Conservation (phyloP, 371 early-diverging fungal species). For the Actinomortierella ambigua region DNA sequence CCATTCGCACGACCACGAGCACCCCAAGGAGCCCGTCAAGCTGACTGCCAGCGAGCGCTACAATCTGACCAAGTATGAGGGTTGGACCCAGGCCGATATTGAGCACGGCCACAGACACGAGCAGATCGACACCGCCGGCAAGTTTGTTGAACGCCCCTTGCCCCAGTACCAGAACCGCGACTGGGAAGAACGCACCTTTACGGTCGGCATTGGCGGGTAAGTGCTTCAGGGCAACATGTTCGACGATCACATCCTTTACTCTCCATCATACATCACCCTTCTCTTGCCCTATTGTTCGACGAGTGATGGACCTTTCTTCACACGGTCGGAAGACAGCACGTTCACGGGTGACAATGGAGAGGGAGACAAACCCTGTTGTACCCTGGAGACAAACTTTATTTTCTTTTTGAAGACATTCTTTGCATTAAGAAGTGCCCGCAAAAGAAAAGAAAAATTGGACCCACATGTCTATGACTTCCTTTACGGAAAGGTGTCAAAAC, state of each 20-base stretch:
- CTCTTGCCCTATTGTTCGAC: too few species aligned
- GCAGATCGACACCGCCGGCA: conserved; percentile 85
- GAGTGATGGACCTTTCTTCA: neutral
- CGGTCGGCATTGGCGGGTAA: conserved; percentile 94
- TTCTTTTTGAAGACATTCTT: too few species aligned
- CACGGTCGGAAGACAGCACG: neutral
- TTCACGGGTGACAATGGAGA: neutral
- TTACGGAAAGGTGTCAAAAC: too few species aligned
- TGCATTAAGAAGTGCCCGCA: too few species aligned
- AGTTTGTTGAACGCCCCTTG: conserved; percentile 76
- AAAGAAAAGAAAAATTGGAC: too few species aligned
- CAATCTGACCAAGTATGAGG: conserved; percentile 39
- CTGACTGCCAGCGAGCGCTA: conserved; percentile 36
- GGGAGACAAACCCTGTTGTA: neutral
- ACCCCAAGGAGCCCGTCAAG: conserved; percentile 11
- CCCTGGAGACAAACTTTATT: too few species aligned
- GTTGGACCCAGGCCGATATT: conserved; percentile 46
- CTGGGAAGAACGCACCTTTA: conserved; percentile 92
- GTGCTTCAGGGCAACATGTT: conserved; percentile 22
- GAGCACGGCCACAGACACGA: conserved; percentile 94
- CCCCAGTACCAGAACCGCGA: conserved; percentile 76
- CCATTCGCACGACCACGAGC: conserved; percentile 14
- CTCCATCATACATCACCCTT: too few species aligned
- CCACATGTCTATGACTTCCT: too few species aligned
- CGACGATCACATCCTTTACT: too few species aligned